phyloP scores from a whole-genome alignment of 2,329 filamentous ascomycete species.

The Leptographium flavum region DNA sequence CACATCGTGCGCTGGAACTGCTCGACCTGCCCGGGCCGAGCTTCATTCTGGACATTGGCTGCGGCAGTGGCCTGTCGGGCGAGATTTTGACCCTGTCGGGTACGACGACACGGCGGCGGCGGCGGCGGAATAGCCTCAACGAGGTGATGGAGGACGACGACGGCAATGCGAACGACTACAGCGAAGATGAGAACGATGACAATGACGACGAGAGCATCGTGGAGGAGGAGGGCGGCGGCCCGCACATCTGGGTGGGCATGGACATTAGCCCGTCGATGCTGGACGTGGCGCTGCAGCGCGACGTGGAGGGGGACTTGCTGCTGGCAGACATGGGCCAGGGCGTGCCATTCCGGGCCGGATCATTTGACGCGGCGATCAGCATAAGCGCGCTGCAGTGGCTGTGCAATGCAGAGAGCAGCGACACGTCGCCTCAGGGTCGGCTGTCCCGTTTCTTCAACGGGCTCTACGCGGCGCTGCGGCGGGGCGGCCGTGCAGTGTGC shows the following conservation, averaged over 20 bases:
- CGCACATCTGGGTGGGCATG: constrained; percentile 95
- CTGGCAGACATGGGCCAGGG: constrained; percentile 93
- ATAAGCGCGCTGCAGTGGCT: constrained; percentile 98
- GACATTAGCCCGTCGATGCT: constrained; percentile 94
- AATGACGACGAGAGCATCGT: constrained; percentile 25
- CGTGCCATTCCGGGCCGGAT: constrained; percentile 79
- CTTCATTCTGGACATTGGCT: constrained; percentile 90
- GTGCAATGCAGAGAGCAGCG: constrained; percentile 84
- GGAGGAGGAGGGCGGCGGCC: constrained; percentile 56
- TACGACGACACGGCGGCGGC: constrained; percentile 4
- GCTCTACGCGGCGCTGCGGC: constrained; percentile 67
- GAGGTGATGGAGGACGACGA: background rate
- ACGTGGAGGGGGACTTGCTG: constrained; percentile 86
- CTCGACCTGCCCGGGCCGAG: constrained; percentile 69
- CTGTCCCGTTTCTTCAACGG: constrained; percentile 84
- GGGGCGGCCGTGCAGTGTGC: constrained; percentile 82
- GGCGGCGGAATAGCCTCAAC: background rate
- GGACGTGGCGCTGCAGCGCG: constrained; percentile 80
- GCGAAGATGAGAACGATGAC: background rate
- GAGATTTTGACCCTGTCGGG: constrained; percentile 59
- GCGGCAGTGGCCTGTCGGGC: constrained; percentile 84
- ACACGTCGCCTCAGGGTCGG: constrained; percentile 66
- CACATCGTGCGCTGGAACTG: constrained; percentile 79
- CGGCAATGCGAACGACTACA: background rate
- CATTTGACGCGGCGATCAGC: constrained; percentile 88